Percentiles rank a stretch among this genome's conserved stretches.
Evolutionary conservation across 768 basidiomycete species (phyloP).

Genomic region (Tulasnella sp.): DNA sequence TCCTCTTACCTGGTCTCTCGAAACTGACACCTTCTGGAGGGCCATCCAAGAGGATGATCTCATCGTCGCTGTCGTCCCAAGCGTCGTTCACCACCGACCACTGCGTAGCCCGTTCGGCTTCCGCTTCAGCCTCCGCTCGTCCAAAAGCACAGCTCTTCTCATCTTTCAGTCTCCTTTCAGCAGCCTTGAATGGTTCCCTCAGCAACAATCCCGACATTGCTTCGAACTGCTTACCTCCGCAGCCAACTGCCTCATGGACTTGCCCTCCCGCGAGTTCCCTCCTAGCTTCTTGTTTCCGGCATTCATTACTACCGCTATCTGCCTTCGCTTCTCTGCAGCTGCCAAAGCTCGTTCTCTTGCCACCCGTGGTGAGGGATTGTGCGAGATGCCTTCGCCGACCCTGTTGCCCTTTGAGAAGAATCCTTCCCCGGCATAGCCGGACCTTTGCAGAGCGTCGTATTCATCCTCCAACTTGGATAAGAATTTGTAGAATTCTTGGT

Average conservation of each 20-base stretch:
- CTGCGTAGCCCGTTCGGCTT: slow-evolving; percentile 65
- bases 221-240: slow-evolving; percentile 49
- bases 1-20: background rate
- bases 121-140: slow-evolving; percentile 47
- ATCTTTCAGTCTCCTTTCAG: slow-evolving; percentile 71
- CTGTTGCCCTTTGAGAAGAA: slow-evolving; percentile 74
- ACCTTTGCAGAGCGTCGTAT: slow-evolving; percentile 70
- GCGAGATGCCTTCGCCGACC: slow-evolving; percentile 64
- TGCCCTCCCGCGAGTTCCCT: slow-evolving; percentile 43
- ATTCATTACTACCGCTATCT: slow-evolving; percentile 46
- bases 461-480: slow-evolving; percentile 75
- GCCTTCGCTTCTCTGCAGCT: slow-evolving; percentile 71
- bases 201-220: background rate
- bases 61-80: slow-evolving; percentile 35
- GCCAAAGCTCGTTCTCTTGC: slow-evolving; percentile 66
- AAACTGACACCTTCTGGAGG: slow-evolving; percentile 29
- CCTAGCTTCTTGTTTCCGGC: slow-evolving; percentile 58
- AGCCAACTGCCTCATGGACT: slow-evolving; percentile 67
- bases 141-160: slow-evolving; percentile 72
- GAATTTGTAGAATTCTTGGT: slow-evolving; percentile 75
- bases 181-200: slow-evolving; percentile 52
- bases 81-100: slow-evolving; percentile 60
- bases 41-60: slow-evolving; percentile 38
- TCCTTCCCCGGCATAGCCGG: slow-evolving; percentile 87
- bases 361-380: slow-evolving; percentile 61